Conservation (phyloP, 768 basidiomycete species). For the Hortiboletus campestris region DNA sequence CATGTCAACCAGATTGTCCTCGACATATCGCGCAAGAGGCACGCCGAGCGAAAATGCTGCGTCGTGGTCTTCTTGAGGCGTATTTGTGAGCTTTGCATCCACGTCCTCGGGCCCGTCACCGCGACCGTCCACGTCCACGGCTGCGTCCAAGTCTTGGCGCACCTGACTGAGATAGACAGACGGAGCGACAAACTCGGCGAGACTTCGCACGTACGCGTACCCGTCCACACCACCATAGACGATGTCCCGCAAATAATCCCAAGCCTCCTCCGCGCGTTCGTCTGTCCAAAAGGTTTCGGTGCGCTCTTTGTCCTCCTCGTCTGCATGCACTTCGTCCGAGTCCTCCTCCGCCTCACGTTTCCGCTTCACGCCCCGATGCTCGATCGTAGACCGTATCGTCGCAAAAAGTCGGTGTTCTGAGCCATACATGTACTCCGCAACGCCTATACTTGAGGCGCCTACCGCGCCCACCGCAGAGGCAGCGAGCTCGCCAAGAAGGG, state of each 20-base stretch:
- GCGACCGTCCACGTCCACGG: background rate
- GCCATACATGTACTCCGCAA: constrained; percentile 10
- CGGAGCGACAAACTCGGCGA: constrained; percentile 65
- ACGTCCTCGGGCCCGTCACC: background rate
- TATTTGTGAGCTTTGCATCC: background rate
- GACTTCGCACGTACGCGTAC: constrained; percentile 69
- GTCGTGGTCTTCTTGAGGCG: background rate
- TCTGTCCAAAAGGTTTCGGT: constrained; percentile 47
- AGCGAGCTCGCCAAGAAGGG: constrained; percentile 45
- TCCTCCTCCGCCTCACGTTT: constrained; percentile 16
- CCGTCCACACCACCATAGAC: constrained; percentile 81
- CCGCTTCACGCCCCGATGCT: constrained; percentile 19
- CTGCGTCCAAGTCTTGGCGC: background rate
- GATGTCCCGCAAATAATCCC: constrained; percentile 67
- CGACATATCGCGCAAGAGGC: constrained; percentile 40
- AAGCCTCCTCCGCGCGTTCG: constrained; percentile 50
- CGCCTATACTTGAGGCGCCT: constrained; percentile 5
- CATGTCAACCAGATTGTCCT: constrained; percentile 38
- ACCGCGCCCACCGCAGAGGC: constrained; percentile 26
- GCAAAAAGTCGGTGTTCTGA: constrained; percentile 27
- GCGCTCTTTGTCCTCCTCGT: constrained; percentile 1
- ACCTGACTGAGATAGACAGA: constrained; percentile 14
- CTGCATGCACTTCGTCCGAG: background rate
- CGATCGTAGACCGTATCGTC: constrained; percentile 40
- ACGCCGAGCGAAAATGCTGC: constrained; percentile 25